phyloP scores from a whole-genome alignment of 345 rosid species.

The Aethionema arabicum region DNA sequence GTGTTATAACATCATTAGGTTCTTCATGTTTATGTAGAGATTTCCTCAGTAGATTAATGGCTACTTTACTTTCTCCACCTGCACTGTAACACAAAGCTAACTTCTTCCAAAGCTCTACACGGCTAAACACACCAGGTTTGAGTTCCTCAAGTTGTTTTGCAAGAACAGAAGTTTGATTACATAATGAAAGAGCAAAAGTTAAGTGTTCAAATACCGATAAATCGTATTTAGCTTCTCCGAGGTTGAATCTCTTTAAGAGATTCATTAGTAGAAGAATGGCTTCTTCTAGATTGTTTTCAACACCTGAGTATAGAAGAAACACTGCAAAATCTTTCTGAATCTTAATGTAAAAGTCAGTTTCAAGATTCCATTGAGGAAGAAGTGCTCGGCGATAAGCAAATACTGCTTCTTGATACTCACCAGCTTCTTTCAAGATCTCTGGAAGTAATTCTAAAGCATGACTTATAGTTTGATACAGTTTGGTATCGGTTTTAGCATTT shows the following conservation, averaged over 20 bases:
- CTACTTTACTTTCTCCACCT: constrained; percentile 55
- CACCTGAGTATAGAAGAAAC: constrained; percentile 80
- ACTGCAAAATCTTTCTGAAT: constrained; percentile 88
- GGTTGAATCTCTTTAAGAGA: constrained; percentile 60
- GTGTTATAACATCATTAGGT: constrained; percentile 67
- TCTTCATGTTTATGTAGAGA: constrained; percentile 74
- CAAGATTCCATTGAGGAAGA: constrained; percentile 85
- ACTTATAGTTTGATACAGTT: constrained; percentile 77
- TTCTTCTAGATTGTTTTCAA: constrained; percentile 89
- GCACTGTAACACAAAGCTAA: constrained; percentile 76
- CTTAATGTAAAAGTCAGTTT: constrained; percentile 65
- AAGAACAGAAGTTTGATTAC: constrained; percentile 69
- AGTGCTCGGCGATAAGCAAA: constrained; percentile 81
- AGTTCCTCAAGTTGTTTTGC: constrained; percentile 81
- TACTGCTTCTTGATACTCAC: constrained; percentile 63
- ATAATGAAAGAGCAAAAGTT: constrained; percentile 69
- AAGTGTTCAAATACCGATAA: constrained; percentile 84
- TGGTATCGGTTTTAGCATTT: constrained; percentile 66
- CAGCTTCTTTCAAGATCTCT: constrained; percentile 79
- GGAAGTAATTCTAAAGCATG: constrained; percentile 91
- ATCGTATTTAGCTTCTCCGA: constrained; percentile 71
- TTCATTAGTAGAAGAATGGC: constrained; percentile 87
- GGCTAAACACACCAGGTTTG: constrained; percentile 72
- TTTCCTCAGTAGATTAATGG: constrained; percentile 76
- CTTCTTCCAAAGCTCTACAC: constrained; percentile 79